Evolutionary conservation across 192 early-diverging fungal species (phyloP), one percentile per base, ranked within the genome.

Genomic region (Entomortierella parvispora): DNA sequence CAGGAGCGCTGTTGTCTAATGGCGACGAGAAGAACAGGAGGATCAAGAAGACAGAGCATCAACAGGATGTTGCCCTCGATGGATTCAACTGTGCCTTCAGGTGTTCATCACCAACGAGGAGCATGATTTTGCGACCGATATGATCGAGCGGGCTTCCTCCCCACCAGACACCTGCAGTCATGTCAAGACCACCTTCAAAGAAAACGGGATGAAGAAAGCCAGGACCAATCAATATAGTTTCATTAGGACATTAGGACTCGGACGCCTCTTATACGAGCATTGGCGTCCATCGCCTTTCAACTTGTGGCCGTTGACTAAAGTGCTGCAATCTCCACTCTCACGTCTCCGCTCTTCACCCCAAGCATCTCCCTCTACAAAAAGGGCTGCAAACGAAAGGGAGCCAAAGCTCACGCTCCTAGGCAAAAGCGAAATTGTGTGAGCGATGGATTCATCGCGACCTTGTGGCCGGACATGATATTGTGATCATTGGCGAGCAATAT

Each of bases 211-310:
- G 28, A 52, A 17, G n/a, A 52, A 52, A 6, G 51, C 28, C 3
- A 52, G 18, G 51, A 3, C 51, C 51, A 52, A 52, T 29, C 32
- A 29, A 29, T 25, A 52, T 25, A 25, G 51, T 31, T 52, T 52
- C 51, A 31, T 29, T 17, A 10, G 51, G 26, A 52, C 12, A n/a
- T n/a, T n/a, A n/a, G n/a, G n/a, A n/a, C n/a, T 15, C 26, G 8
- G 32, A 31, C 51, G 32, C 32, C 51, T 14, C 51, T 31, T 14
- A 29, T 29, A 29, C 4, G 28, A 1, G 12, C 50, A 29, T 4
- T 29, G 31, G 26, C 26, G 28, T 17, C 50, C 1, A 2, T n/a
- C 26, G 6, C 50, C 28, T 15, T 17, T 31, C 50, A 12, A 6
- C 3, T n/a, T n/a, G n/a, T n/a, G n/a, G n/a, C n/a, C n/a, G n/a